Base-by-base conservation (phyloP, 1,284 basidiomycete species). In the Ganoderma meredithae region DNA sequence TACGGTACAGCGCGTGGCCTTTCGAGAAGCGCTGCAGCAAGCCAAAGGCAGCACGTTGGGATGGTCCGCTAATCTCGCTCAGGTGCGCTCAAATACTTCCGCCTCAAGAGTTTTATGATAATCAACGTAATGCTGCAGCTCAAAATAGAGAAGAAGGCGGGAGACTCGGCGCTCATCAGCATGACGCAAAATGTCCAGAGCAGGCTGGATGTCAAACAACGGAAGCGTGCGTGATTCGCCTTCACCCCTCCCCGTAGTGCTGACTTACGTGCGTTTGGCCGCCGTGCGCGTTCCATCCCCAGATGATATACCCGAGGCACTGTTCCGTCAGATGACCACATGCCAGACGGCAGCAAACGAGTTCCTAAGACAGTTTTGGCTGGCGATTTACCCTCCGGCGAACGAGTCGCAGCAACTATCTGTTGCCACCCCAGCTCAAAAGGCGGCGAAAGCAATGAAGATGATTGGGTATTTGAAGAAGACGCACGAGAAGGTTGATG, bases 301-400 rank as follows among this genome's bases (percentile, higher is more conserved):
- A 95, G 95, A 89, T 67, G 90, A 93, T 39, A 89, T 99, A 31
- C 95, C 97, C 0, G 89, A 93, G 39, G 82, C 82, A 1, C 81
- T 98, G 27, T 89, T 95, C 72, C 85, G 90, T 62, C 90, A 95
- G 77, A 92, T 98, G 86, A 89, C 90, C 10, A 93, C 94, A 0
- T 94, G 94, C 74, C 96, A 98, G 76, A 96, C 95, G 0, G 92
- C 96, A 1, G 93, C 96, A 2, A 96, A 95, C 73, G 97, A 99
- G 79, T 98, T 99, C 78, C 84, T 99, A 12, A 89, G 97, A 12
- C 97, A 99, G 77, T 99, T 96, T 77, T 99, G 97, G 96, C 86
- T 92, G 12, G 88, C 95, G 0, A 87, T 95, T 62, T 92, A 97
- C 66, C 97, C 97, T 1, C 88, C 93, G 1, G 81, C 87, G 0